A percentile compares a stretch with the other conserved stretches of the same genome.
These are phyloP conservation scores for Sugiyamaella neomexicana DNA, from an alignment of 1,139 yeast genomes.

Conservation along the genomic window DNA sequence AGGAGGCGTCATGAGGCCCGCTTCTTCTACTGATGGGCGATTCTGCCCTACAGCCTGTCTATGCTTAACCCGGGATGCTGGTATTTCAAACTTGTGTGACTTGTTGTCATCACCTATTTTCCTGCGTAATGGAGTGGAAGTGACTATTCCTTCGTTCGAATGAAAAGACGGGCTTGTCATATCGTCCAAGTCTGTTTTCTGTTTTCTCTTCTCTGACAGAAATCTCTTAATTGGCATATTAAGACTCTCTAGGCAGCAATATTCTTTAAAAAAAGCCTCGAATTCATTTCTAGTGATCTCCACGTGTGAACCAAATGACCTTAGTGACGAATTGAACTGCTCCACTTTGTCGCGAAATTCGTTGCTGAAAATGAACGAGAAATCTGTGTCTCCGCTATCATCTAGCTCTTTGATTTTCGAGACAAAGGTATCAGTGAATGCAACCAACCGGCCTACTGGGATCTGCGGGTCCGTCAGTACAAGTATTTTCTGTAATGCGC, in stretches of 20 bases:
- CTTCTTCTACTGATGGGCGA: not conserved
- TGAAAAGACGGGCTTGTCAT: not conserved
- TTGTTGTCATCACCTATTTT: not conserved
- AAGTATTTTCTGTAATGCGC: not conserved
- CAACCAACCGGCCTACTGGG: not conserved
- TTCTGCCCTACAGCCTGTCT: not conserved
- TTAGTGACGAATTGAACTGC: not conserved
- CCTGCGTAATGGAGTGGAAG: conserved; percentile 2
- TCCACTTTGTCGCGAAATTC: conserved; percentile 9
- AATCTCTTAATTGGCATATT: conserved; percentile 3
- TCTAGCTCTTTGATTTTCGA: not conserved
- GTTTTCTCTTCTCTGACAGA: not conserved
- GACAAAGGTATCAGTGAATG: conserved; percentile 3
- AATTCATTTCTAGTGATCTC: conserved; percentile 4
- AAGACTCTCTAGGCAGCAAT: conserved; percentile 4
- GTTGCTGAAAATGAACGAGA: conserved; percentile 8
- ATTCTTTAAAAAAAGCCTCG: conserved; percentile 8
- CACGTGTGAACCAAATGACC: conserved; percentile 1
- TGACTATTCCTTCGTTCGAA: not conserved
- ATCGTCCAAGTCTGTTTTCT: not conserved
- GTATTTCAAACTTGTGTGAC: not conserved
- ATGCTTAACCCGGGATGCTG: not conserved
- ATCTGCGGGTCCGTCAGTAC: not conserved
- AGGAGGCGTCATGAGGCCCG: not conserved
- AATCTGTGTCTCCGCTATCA: conserved; percentile 5